These are phyloP conservation scores for Boeremia exigua DNA, from an alignment of 2,329 filamentous ascomycete genomes.

Conservation along the genomic window DNA sequence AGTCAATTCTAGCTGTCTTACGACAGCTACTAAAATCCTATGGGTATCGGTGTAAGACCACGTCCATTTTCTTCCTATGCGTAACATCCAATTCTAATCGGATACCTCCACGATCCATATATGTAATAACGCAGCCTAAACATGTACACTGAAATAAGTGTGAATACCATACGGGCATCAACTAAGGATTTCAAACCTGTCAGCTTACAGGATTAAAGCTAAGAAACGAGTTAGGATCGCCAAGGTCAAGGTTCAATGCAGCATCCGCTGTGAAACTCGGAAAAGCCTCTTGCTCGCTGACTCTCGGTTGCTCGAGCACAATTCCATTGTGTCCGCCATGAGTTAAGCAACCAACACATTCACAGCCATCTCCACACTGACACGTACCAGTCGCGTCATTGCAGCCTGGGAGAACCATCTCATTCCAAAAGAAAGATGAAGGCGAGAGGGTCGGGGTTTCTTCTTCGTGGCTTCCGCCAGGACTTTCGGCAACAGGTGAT, in stretches of 20 bases:
- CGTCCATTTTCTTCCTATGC: not conserved
- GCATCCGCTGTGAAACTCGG: constrained; percentile 18
- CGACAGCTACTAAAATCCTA: not conserved
- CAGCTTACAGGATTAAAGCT: constrained; percentile 13
- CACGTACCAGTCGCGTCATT: constrained; percentile 58
- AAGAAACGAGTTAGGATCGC: constrained; percentile 20
- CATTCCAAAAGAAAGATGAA: constrained; percentile 47
- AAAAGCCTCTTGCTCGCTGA: constrained; percentile 24
- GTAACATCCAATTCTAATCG: too few relatives aligned
- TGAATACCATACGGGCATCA: not conserved
- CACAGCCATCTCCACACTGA: constrained; percentile 59
- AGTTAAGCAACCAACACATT: constrained; percentile 60
- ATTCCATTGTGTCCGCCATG: constrained; percentile 59
- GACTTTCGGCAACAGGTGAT: constrained; percentile 34
- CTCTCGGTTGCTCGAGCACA: constrained; percentile 34
- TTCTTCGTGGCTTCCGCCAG: constrained; percentile 39
- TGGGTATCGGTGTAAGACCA: constrained; percentile 2
- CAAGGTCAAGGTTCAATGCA: constrained; percentile 16
- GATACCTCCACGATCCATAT: too few relatives aligned
- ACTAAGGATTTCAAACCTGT: not conserved
- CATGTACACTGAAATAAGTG: constrained; percentile 2
- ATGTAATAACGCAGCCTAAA: not conserved
- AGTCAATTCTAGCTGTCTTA: not conserved
- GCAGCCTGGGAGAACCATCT: constrained; percentile 50
- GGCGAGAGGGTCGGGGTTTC: constrained; percentile 46